These are phyloP conservation scores for Ambrosiella xylebori DNA, from an alignment of 2,329 filamentous ascomycete species.

Conservation along the genomic window DNA sequence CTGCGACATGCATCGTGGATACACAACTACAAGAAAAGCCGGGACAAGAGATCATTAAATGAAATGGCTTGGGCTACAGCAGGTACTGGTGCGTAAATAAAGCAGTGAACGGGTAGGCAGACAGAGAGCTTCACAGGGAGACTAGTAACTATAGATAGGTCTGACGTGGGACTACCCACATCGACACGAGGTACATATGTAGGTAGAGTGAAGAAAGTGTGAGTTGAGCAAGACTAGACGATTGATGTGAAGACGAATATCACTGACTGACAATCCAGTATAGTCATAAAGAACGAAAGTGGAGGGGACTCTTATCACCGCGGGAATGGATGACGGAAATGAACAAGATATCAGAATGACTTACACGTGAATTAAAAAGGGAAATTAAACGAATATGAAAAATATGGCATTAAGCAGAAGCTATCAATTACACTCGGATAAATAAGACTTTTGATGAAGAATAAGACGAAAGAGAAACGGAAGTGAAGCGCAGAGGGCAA, in stretches of 20 bases:
- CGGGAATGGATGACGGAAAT: background rate
- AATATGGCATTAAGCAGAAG: background rate
- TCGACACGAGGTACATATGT: too few species aligned
- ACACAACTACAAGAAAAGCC: background rate
- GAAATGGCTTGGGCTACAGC: background rate
- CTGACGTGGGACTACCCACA: background rate
- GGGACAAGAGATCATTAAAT: background rate
- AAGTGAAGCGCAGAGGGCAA: background rate
- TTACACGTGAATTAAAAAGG: constrained; percentile 1
- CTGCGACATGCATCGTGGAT: background rate
- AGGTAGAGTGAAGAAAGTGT: too few species aligned
- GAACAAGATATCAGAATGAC: background rate
- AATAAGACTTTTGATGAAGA: background rate
- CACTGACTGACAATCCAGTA: too few species aligned
- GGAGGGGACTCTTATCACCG: too few species aligned
- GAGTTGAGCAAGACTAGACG: too few species aligned
- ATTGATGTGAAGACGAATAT: too few species aligned
- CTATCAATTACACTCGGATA: background rate
- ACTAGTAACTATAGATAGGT: background rate
- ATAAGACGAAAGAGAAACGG: background rate
- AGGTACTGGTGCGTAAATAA: background rate
- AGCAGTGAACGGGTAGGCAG: too few species aligned
- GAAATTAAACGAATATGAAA: background rate
- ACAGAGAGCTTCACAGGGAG: background rate
- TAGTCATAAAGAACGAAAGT: too few species aligned